These are phyloP conservation scores for Fusarium sarcochroum DNA, from an alignment of 2,329 filamentous ascomycete genomes.

Conservation along the genomic window DNA sequence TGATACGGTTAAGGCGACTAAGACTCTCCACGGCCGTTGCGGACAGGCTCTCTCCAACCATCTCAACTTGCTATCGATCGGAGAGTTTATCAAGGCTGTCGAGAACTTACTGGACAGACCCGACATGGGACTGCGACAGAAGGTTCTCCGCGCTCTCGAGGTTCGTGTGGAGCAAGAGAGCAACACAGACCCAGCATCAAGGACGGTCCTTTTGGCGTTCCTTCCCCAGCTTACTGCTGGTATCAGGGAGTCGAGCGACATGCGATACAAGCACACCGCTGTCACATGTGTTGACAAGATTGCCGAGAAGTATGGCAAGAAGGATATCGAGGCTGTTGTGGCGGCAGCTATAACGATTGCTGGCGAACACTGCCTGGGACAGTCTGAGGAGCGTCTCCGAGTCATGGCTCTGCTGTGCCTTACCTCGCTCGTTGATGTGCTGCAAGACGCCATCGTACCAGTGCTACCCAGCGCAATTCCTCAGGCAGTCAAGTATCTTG, in stretches of 20 bases:
- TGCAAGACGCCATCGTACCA: constrained; percentile 88
- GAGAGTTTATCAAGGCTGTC: constrained; percentile 90
- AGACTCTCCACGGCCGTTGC: constrained; percentile 69
- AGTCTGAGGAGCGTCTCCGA: constrained; percentile 78
- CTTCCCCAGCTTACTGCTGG: constrained; percentile 83
- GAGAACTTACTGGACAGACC: constrained; percentile 84
- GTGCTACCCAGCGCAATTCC: constrained; percentile 83
- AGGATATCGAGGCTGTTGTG: constrained; percentile 82
- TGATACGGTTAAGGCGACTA: constrained; percentile 71
- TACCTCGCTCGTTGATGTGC: constrained; percentile 88
- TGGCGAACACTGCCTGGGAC: constrained; percentile 81
- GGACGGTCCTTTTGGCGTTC: constrained; percentile 81
- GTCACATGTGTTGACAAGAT: constrained; percentile 94
- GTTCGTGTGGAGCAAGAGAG: constrained; percentile 81
- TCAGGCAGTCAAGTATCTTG: constrained; percentile 78
- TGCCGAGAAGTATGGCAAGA: constrained; percentile 94
- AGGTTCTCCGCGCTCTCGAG: constrained; percentile 85
- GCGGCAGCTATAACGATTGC: constrained; percentile 83
- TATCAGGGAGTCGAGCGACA: constrained; percentile 79
- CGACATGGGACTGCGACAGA: constrained; percentile 81
- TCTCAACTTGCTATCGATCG: constrained; percentile 86
- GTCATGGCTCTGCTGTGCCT: constrained; percentile 91
- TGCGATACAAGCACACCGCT: constrained; percentile 85
- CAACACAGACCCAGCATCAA: constrained; percentile 76
- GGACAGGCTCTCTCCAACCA: constrained; percentile 82